These are phyloP conservation scores for Xylaria sp. DNA, from an alignment of 2,329 filamentous ascomycete genomes.

Conservation along the genomic window DNA sequence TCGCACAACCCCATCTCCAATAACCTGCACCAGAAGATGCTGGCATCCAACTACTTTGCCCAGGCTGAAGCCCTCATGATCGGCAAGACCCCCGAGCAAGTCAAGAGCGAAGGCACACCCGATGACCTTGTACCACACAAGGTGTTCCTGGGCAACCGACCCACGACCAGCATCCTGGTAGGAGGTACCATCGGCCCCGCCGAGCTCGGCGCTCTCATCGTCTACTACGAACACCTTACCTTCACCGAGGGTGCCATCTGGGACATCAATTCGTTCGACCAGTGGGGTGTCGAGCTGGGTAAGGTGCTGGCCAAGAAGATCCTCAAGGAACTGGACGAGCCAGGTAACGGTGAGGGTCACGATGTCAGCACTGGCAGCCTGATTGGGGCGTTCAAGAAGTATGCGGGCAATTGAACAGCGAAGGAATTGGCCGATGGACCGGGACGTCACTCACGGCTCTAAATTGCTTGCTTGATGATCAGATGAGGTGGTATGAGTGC, in stretches of 20 bases:
- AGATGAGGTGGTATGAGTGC: not conserved
- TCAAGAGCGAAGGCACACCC: constrained; percentile 78
- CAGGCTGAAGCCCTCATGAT: constrained; percentile 92
- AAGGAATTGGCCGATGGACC: constrained; percentile 18
- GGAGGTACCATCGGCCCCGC: constrained; percentile 93
- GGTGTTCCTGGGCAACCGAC: constrained; percentile 97
- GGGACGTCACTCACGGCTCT: constrained; percentile 37
- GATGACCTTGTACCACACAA: constrained; percentile 93
- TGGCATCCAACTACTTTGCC: constrained; percentile 91
- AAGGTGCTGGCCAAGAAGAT: constrained; percentile 97
- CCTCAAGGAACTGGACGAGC: constrained; percentile 82
- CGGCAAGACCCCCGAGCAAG: constrained; percentile 84
- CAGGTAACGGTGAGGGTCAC: constrained; percentile 77
- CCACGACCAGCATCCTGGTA: constrained; percentile 91
- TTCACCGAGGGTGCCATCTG: constrained; percentile 98
- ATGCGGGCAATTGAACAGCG: constrained; percentile 59
- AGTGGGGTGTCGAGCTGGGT: constrained; percentile 99
- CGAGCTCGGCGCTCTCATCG: constrained; percentile 93
- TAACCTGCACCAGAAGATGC: constrained; percentile 96
- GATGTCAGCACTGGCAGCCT: constrained; percentile 89
- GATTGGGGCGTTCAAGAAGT: constrained; percentile 92
- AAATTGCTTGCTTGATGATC: not conserved
- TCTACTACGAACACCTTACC: constrained; percentile 98
- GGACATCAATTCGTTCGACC: constrained; percentile 99
- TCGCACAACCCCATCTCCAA: constrained; percentile 94